These are phyloP conservation scores for Xylaria bambusicola DNA, from an alignment of 495 filamentous ascomycete species.

Conservation along the genomic window DNA sequence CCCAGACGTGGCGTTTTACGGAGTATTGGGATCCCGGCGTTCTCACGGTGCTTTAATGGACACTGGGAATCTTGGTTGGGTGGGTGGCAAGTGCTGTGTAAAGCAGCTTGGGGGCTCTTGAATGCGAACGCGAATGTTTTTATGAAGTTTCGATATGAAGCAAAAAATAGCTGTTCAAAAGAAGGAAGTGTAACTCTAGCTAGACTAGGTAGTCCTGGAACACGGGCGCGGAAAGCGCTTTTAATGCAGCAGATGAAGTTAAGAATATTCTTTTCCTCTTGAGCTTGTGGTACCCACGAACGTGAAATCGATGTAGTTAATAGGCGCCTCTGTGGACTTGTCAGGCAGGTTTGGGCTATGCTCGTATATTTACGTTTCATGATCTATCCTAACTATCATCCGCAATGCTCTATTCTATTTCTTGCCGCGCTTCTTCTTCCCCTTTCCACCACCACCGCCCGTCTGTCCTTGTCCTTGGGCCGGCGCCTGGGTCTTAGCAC, in stretches of 20 bases:
- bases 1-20: neutral
- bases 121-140: neutral
- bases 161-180: neutral
- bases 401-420: constrained; percentile 32
- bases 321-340: no score
- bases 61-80: neutral
- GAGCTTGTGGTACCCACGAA: no score
- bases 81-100: neutral
- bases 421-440: constrained; percentile 62
- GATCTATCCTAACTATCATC: neutral
- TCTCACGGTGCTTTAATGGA: neutral
- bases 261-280: no score
- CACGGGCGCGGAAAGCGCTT: neutral
- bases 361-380: neutral
- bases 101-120: constrained; percentile 1
- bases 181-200: constrained; percentile 9
- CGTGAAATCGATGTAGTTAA: no score
- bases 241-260: constrained; percentile 15
- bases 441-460: constrained; percentile 35
- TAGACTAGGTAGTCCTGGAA: neutral
- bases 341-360: neutral
- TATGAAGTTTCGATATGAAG: constrained; percentile 7
- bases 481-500: constrained; percentile 27
- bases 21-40: neutral
- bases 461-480: constrained; percentile 9